Conservation (phyloP, 202 grass and related monocot genomes). For the Saccharum hybrid region DNA sequence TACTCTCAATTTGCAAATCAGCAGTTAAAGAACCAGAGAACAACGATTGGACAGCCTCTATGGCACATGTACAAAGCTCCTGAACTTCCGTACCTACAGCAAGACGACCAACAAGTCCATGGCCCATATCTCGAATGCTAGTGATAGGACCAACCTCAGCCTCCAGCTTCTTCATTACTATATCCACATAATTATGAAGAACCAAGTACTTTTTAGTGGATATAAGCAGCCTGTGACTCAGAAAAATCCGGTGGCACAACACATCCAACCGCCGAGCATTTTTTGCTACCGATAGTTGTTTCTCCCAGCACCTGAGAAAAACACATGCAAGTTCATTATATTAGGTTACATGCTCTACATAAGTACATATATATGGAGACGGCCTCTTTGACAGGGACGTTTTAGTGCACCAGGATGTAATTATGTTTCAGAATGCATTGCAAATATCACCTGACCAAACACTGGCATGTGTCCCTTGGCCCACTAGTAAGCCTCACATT, state of each 20-base stretch:
- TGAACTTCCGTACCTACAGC: conserved; percentile 63
- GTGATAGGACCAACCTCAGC: conserved; percentile 67
- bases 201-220: conserved; percentile 60
- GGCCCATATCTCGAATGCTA: conserved; percentile 52
- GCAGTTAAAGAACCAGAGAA: conserved; percentile 41
- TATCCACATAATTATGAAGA: conserved; percentile 68
- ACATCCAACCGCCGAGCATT: conserved; percentile 70
- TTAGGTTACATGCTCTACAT: neutral
- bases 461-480: neutral
- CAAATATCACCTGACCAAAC: neutral
- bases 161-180: conserved; percentile 67
- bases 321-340: conserved; percentile 25
- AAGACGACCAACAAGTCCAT: conserved; percentile 61
- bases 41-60: conserved; percentile 47
- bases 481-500: neutral
- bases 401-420: neutral
- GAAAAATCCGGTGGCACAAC: conserved; percentile 72
- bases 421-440: neutral
- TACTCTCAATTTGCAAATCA: conserved; percentile 30
- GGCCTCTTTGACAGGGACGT: neutral
- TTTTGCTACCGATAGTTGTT: conserved; percentile 75
- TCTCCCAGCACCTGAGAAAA: conserved; percentile 74
- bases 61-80: conserved; percentile 56
- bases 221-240: conserved; percentile 63
- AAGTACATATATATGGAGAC: neutral